A percentile compares a stretch with the other conserved stretches of the same genome.
phyloP scores from a whole-genome alignment of 768 basidiomycete genomes.

The Russula virescens region DNA sequence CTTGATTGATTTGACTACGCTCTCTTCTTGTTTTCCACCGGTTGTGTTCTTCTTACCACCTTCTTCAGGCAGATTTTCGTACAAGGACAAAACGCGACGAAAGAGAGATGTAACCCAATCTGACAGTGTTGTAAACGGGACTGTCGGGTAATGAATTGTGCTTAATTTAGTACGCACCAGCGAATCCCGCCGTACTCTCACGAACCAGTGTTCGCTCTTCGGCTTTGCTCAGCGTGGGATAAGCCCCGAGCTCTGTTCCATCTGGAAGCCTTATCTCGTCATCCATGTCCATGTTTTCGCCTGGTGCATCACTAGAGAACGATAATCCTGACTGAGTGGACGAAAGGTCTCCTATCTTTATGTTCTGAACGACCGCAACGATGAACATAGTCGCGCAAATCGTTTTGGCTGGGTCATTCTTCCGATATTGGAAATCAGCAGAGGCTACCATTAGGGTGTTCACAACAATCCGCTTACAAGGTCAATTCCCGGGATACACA shows the following conservation, averaged over 20 bases:
- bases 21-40: constrained; percentile 79
- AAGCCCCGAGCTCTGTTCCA: constrained; percentile 39
- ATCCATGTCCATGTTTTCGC: constrained; percentile 52
- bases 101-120: constrained; percentile 81
- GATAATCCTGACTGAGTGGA: constrained; percentile 52
- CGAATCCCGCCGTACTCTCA: constrained; percentile 74
- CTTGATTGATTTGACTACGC: constrained; percentile 71
- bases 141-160: neutral
- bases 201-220: constrained; percentile 70
- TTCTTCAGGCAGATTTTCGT: constrained; percentile 92
- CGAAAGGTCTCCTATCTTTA: constrained; percentile 74
- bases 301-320: constrained; percentile 47
- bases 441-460: neutral
- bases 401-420: constrained; percentile 82
- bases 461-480: constrained; percentile 42
- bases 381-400: constrained; percentile 78
- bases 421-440: constrained; percentile 8
- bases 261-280: constrained; percentile 45
- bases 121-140: constrained; percentile 27
- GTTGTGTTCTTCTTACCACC: constrained; percentile 82
- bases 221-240: constrained; percentile 44
- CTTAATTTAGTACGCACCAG: constrained; percentile 41
- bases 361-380: constrained; percentile 61
- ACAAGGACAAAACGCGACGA: constrained; percentile 71
- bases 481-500: constrained; percentile 90